Base-by-base conservation (phyloP, 208 protist species). In the Lotmaria passim region DNA sequence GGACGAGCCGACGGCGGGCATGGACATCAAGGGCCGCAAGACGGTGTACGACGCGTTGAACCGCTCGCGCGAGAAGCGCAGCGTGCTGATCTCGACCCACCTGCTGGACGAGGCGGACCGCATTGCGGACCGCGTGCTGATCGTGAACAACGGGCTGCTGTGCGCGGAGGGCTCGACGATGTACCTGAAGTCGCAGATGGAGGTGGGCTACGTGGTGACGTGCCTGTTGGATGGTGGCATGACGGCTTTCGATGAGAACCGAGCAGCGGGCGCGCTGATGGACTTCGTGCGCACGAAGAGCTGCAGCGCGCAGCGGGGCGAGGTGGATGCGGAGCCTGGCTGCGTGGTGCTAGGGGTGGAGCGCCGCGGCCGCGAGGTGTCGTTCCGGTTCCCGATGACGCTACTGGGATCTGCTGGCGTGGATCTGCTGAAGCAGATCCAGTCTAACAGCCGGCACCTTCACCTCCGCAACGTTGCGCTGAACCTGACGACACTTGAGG, bases 71-170 rank as follows among this genome's bases (percentile, higher is more conserved):
- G 72, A 44, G 19, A 62, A 82, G 64, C 85, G 82, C 48, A 85
- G 85, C 67, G 82, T 93, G 19, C 77, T 94, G 34, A 78, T 94
- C 24, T 88, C 82, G 15, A 97, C 96, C 24, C 98, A 98, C 68
- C 80, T 90, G 60, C 93, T 99, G 84, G 97, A 99, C 64, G 98
- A 99, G 81, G 98, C 98, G 10, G 97, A 99, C 74, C 79, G 92
- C 23, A 82, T 99, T 33, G 89, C 87, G 31, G 93, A 98, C 69
- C 83, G 84, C 38, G 96, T 99, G 55, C 90, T 93, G 15, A 92
- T 99, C 57, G 83, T 99, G 73, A 76, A 92, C 50, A 64, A 89
- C 46, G 89, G 92, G 61, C 46, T 78, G 55, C 61, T 96, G 21
- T 68, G 74, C 60, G 86, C 79, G 15, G 74, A 87, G 55, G 91